Percentiles rank a stretch among this genome's conserved stretches.
Conservation (phyloP, 768 basidiomycete species). For the Coprinopsis cinerea region DNA sequence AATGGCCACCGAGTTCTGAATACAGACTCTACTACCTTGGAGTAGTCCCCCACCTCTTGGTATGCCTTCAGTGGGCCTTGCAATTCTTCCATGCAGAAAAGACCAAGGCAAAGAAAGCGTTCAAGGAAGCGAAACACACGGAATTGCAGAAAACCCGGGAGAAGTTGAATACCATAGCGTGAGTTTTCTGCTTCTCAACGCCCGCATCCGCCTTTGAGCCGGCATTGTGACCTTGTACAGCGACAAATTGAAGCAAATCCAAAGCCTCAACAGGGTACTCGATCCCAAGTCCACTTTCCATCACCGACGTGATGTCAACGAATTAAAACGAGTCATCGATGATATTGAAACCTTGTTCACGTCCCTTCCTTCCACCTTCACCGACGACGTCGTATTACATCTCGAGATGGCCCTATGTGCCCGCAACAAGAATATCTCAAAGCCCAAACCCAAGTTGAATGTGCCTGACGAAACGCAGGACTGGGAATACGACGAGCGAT, state of each 20-base stretch:
- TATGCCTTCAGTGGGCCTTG: background rate
- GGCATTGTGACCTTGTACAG: background rate
- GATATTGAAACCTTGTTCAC: background rate
- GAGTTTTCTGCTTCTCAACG: background rate
- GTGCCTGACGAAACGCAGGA: background rate
- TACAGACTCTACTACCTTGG: conserved; percentile 7
- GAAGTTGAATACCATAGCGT: background rate
- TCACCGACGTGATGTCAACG: background rate
- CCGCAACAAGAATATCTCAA: background rate
- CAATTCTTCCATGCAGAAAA: background rate
- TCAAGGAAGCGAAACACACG: background rate
- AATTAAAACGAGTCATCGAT: background rate
- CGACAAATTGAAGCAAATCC: background rate
- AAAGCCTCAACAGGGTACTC: background rate
- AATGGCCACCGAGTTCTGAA: background rate
- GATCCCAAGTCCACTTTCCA: conserved; percentile 4
- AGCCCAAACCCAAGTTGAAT: background rate
- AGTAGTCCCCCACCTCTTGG: conserved; percentile 7
- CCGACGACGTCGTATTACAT: conserved; percentile 2
- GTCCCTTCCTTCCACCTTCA: background rate
- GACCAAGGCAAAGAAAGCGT: background rate
- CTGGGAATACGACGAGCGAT: no score
- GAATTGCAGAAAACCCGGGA: background rate
- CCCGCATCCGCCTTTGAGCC: background rate
- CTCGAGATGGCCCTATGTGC: background rate